Conservation (phyloP, 345 rosid genomes). For the Eutrema heterophyllum region DNA sequence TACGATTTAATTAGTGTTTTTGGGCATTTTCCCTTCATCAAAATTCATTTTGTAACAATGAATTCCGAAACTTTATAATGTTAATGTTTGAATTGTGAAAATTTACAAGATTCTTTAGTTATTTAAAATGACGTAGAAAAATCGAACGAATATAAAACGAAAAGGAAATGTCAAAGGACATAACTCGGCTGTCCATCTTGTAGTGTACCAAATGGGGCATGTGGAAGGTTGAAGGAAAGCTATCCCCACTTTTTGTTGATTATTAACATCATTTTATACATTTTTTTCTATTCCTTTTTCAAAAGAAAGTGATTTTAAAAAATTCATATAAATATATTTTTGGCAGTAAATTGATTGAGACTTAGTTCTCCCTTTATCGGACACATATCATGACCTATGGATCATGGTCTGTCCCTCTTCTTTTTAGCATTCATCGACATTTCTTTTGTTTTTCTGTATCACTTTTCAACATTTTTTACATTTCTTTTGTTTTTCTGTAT, state of each 20-base stretch:
- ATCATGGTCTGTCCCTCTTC: slow-evolving; percentile 54
- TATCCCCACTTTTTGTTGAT: slow-evolving; percentile 28
- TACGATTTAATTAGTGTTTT: slow-evolving; percentile 2
- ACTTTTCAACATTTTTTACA: slow-evolving; percentile 18
- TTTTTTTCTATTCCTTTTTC: background rate
- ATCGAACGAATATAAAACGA: background rate
- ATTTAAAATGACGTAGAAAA: background rate
- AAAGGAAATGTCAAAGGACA: slow-evolving; percentile 32
- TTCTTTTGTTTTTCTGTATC: slow-evolving; percentile 5
- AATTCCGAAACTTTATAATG: background rate
- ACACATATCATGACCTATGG: slow-evolving; percentile 57
- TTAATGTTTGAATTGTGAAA: background rate
- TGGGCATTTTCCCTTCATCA: background rate
- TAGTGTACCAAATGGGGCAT: slow-evolving; percentile 34
- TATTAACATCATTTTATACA: slow-evolving; percentile 19
- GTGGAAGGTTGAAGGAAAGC: slow-evolving; percentile 39
- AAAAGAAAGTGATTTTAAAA: background rate
- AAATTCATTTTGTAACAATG: background rate
- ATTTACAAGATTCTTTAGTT: background rate
- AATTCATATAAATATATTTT: slow-evolving; percentile 15
- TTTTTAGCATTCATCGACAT: slow-evolving; percentile 13
- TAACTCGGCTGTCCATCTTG: slow-evolving; percentile 42
- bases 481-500: background rate
- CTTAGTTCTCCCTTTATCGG: slow-evolving; percentile 47
- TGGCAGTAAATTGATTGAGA: slow-evolving; percentile 43